Conservation (phyloP, 2,329 filamentous ascomycete species). For the Talaromyces albobiverticillius region DNA sequence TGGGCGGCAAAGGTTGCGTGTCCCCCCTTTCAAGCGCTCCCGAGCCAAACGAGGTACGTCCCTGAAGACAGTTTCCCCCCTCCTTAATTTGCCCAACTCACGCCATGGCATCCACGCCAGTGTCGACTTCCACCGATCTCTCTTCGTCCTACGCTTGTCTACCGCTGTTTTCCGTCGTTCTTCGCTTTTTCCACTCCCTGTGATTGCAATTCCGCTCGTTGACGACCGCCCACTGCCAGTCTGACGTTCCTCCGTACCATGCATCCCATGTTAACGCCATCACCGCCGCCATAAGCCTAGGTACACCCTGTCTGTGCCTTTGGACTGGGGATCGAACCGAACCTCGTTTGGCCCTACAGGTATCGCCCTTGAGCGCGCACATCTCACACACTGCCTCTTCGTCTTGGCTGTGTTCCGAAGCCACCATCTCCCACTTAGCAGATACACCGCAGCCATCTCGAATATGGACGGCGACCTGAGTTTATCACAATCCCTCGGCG, state of each 20-base stretch:
- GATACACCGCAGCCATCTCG: conserved; percentile 20
- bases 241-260: conserved; percentile 6
- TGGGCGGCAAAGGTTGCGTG: conserved; percentile 12
- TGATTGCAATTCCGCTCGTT: conserved; percentile 20
- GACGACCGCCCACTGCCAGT: neutral
- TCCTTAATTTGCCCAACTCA: neutral
- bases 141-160: conserved; percentile 11
- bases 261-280: conserved; percentile 25
- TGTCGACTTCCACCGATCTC: neutral
- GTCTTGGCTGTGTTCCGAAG: neutral
- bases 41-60: too few relatives aligned
- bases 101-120: neutral
- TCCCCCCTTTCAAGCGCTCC: conserved; percentile 1
- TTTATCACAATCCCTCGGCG: conserved; percentile 87
- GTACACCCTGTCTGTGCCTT: conserved; percentile 16
- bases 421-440: neutral
- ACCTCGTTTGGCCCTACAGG: neutral
- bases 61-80: conserved; percentile 9
- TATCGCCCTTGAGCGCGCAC: neutral
- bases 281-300: conserved; percentile 29
- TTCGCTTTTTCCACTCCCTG: conserved; percentile 22
- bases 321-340: conserved; percentile 1
- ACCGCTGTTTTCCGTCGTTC: conserved; percentile 13
- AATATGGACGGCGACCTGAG: conserved; percentile 89
- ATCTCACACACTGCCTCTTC: neutral